Conservation (phyloP, 768 basidiomycete species). For the Trametes cubensis region DNA sequence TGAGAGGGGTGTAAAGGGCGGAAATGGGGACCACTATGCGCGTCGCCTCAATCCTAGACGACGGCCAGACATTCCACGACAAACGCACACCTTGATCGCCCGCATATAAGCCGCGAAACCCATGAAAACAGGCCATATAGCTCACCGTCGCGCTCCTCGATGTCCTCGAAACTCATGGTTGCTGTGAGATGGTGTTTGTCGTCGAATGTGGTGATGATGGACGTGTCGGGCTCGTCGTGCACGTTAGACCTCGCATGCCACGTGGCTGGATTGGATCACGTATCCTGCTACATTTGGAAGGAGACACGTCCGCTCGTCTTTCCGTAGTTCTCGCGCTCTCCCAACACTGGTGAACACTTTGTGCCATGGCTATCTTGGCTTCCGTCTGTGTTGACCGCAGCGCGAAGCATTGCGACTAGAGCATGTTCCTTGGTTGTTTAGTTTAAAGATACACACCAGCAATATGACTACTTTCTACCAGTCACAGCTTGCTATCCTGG, state of each 20-base stretch:
- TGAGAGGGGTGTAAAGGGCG: slow-evolving; percentile 96
- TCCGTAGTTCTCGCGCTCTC: not conserved
- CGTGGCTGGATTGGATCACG: slow-evolving; percentile 11
- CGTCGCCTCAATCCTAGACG: slow-evolving; percentile 96
- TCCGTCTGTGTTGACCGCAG: too few species aligned
- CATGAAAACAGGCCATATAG: not conserved
- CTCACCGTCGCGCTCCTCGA: slow-evolving; percentile 94
- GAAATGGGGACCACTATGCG: slow-evolving; percentile 97
- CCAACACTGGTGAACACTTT: not conserved
- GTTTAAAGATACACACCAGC: too few species aligned
- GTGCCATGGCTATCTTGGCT: too few species aligned
- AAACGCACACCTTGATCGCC: slow-evolving; percentile 74
- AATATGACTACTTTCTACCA: slow-evolving; percentile 32
- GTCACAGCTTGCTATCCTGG: slow-evolving; percentile 32
- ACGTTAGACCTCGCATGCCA: too few species aligned
- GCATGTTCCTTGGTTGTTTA: too few species aligned
- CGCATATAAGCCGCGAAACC: not conserved
- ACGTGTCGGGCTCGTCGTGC: slow-evolving; percentile 23
- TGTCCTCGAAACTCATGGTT: slow-evolving; percentile 84
- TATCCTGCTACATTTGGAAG: not conserved
- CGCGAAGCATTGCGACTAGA: too few species aligned
- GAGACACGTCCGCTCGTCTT: not conserved
- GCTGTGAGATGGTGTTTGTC: not conserved
- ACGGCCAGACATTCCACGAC: slow-evolving; percentile 99
- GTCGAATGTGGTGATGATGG: slow-evolving; percentile 20